phyloP scores from a whole-genome alignment of 2,329 filamentous ascomycete genomes.

The Colletotrichum siamense region DNA sequence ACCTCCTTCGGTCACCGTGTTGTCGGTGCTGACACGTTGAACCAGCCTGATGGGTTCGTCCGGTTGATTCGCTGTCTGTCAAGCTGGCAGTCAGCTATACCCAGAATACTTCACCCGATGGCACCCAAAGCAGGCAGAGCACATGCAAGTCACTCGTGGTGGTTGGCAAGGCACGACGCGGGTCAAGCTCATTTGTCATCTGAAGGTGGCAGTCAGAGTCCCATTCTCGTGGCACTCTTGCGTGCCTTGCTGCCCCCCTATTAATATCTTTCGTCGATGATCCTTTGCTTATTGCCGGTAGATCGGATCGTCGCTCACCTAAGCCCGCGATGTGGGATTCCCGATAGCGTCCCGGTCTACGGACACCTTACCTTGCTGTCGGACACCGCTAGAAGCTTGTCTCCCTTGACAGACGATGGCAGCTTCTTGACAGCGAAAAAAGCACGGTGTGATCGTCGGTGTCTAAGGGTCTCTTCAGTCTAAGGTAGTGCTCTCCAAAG shows the following conservation, averaged over 20 bases:
- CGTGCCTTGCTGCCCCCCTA: background rate
- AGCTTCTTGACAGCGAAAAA: background rate
- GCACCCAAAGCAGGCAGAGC: background rate
- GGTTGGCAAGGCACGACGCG: background rate
- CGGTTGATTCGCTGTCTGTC: background rate
- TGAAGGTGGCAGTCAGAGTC: background rate
- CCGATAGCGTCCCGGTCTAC: background rate
- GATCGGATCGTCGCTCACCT: constrained; percentile 9
- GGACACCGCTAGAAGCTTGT: background rate
- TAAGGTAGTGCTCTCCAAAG: background rate
- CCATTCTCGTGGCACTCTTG: background rate
- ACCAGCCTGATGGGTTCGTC: background rate
- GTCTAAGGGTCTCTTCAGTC: background rate
- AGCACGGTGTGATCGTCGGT: background rate
- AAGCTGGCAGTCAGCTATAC: background rate
- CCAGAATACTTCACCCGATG: background rate
- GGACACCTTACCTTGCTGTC: background rate
- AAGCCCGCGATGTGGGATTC: background rate
- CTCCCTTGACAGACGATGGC: background rate
- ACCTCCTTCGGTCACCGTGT: background rate
- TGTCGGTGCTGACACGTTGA: background rate
- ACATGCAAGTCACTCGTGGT: background rate
- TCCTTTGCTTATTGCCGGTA: background rate
- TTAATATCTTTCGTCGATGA: background rate
- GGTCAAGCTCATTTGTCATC: background rate